Percentiles rank a stretch among this genome's conserved stretches.
phyloP scores from a whole-genome alignment of 225 moss, liverwort and hornwort species.

The Sphagnum contortum region DNA sequence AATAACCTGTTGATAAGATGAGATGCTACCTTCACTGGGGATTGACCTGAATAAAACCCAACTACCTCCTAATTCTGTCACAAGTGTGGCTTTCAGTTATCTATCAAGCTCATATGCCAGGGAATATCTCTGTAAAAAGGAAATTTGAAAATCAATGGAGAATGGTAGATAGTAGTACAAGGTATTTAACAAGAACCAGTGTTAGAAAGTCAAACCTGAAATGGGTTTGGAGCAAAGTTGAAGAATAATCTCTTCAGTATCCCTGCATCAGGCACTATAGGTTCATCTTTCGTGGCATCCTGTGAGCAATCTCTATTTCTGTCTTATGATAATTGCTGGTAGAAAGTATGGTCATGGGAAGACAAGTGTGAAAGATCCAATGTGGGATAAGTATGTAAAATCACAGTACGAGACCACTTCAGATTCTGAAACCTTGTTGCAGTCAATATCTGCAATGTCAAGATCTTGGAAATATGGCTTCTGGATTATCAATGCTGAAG shows the following conservation, averaged over 20 bases:
- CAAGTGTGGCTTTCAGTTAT: too few species aligned
- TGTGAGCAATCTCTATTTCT: slow-evolving; percentile 7
- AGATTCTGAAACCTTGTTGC: slow-evolving; percentile 8
- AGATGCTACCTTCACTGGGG: too few species aligned
- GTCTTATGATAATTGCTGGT: slow-evolving; percentile 13
- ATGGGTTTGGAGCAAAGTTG: slow-evolving; percentile 4
- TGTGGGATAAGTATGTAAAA: slow-evolving; percentile 10
- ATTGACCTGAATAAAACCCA: too few species aligned
- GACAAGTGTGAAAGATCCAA: neutral
- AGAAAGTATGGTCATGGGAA: slow-evolving; percentile 6
- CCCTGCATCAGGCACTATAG: slow-evolving; percentile 24
- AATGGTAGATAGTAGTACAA: slow-evolving; percentile 10
- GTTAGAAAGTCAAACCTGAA: slow-evolving; percentile 13
- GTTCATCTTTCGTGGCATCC: slow-evolving; percentile 17
- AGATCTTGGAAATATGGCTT: neutral
- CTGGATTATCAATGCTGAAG: too few species aligned
- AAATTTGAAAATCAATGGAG: too few species aligned
- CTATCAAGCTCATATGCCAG: too few species aligned
- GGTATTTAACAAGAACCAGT: slow-evolving; percentile 25
- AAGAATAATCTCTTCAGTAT: slow-evolving; percentile 16
- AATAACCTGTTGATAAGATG: too few species aligned
- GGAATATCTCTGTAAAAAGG: too few species aligned
- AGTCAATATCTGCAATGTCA: neutral
- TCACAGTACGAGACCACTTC: neutral
- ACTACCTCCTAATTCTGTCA: too few species aligned